These are phyloP conservation scores for Leonotis leonurus DNA, from an alignment of 257 asterid species.

Conservation along the genomic window DNA sequence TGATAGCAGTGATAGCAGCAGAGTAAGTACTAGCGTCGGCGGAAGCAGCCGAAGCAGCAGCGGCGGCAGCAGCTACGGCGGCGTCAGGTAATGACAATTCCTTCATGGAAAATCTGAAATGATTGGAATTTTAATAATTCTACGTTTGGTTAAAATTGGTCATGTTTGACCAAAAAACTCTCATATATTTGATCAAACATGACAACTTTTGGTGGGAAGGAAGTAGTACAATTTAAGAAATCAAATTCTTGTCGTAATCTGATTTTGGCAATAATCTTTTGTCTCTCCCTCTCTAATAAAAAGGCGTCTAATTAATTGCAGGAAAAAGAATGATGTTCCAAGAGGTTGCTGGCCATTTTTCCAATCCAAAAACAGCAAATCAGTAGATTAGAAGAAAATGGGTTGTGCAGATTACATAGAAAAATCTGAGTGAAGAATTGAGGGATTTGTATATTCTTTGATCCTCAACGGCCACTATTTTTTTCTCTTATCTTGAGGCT, in stretches of 20 bases:
- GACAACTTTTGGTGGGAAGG: no score
- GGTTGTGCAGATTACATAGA: neutral
- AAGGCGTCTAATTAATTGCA: constrained; percentile 18
- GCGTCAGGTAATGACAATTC: constrained; percentile 17
- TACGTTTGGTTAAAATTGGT: no score
- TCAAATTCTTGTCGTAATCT: no score
- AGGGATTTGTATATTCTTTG: constrained; percentile 9
- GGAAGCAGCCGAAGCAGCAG: constrained; percentile 17
- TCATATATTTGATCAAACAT: no score
- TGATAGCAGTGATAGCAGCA: constrained; percentile 47
- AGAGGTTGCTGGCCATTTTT: constrained; percentile 39
- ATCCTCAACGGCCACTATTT: neutral
- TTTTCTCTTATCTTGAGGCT: neutral
- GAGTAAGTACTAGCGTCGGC: constrained; percentile 26
- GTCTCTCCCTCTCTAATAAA: neutral
- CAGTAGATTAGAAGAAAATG: constrained; percentile 15
- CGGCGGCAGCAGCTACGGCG: constrained; percentile 19
- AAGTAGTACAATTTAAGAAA: no score
- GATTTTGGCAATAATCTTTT: no score
- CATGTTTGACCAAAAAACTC: no score
- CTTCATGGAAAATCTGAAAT: neutral
- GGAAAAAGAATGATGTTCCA: constrained; percentile 31
- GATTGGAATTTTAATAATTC: neutral
- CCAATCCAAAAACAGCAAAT: constrained; percentile 27
- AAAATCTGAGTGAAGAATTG: neutral